Conservation (phyloP, 2,329 filamentous ascomycete genomes). For the Gnomoniopsis sp. region DNA sequence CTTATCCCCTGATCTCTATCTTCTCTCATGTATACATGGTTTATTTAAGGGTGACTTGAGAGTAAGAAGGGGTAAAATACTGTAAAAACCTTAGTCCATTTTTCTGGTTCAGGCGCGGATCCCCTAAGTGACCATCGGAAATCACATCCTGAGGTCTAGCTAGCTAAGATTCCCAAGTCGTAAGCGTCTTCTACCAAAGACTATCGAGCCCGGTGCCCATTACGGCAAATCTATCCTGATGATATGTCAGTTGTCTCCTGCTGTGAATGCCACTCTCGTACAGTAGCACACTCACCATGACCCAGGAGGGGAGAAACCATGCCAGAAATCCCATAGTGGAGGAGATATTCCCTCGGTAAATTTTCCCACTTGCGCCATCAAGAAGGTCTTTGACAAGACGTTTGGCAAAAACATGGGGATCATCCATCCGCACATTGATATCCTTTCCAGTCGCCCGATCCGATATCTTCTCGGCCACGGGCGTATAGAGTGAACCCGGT, state of each 20-base stretch:
- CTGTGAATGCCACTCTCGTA: background rate
- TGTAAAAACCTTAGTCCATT: too few species aligned
- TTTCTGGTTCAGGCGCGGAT: too few species aligned
- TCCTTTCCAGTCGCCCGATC: background rate
- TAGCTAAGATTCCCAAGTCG: too few species aligned
- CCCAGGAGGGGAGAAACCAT: background rate
- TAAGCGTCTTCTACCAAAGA: background rate
- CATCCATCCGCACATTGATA: background rate
- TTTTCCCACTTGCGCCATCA: background rate
- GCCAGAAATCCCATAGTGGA: background rate
- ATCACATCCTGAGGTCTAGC: too few species aligned
- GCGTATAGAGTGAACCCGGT: constrained; percentile 42
- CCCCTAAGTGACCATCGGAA: too few species aligned
- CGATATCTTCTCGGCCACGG: constrained; percentile 24
- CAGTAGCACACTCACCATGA: background rate
- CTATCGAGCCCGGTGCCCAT: background rate
- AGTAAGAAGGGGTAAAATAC: too few species aligned
- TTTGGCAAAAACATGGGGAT: background rate
- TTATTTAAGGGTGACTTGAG: too few species aligned
- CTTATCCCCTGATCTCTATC: too few species aligned
- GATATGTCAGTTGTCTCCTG: background rate
- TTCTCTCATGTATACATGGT: too few species aligned
- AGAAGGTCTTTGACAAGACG: background rate
- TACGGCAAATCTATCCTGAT: background rate
- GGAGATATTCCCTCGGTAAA: constrained; percentile 2